Percentiles rank a stretch among this genome's conserved stretches.
phyloP scores from a whole-genome alignment of 257 asterid genomes.

The Jacaranda copaia region DNA sequence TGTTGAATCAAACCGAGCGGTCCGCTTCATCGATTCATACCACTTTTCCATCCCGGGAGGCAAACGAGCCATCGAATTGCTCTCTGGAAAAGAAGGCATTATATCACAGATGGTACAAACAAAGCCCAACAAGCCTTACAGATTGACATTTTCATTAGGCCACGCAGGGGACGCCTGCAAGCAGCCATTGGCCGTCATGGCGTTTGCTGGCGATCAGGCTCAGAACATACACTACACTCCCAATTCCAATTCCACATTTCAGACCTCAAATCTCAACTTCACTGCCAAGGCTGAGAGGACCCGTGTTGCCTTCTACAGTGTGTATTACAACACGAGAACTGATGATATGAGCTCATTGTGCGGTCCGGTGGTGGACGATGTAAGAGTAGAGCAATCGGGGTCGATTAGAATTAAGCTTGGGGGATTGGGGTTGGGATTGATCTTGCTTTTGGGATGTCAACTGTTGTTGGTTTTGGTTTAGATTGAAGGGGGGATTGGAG shows the following conservation, averaged over 20 bases:
- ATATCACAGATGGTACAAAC: conserved; percentile 95
- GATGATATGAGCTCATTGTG: conserved; percentile 94
- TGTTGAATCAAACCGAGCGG: conserved; percentile 93
- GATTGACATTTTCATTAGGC: conserved; percentile 70
- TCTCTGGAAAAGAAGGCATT: conserved; percentile 92
- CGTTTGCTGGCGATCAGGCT: conserved; percentile 62
- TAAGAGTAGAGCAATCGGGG: conserved; percentile 56
- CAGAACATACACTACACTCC: conserved; percentile 52
- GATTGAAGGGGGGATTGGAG: background rate
- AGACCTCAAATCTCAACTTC: conserved; percentile 62
- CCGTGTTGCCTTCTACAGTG: conserved; percentile 83
- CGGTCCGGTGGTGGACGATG: conserved; percentile 96
- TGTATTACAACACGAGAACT: conserved; percentile 88
- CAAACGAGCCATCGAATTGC: conserved; percentile 82
- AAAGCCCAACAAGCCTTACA: conserved; percentile 72
- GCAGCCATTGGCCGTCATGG: conserved; percentile 90
- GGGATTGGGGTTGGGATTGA: conserved; percentile 27
- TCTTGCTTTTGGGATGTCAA: conserved; percentile 27
- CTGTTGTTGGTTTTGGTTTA: conserved; percentile 32
- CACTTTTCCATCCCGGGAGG: conserved; percentile 87
- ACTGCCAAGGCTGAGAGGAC: conserved; percentile 87
- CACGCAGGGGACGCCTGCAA: conserved; percentile 83
- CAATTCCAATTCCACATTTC: conserved; percentile 46
- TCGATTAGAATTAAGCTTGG: conserved; percentile 23
- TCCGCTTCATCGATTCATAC: conserved; percentile 80